Evolutionary conservation across 2,329 filamentous ascomycete species (phyloP).

Genomic region (Coniochaeta prunicola): DNA sequence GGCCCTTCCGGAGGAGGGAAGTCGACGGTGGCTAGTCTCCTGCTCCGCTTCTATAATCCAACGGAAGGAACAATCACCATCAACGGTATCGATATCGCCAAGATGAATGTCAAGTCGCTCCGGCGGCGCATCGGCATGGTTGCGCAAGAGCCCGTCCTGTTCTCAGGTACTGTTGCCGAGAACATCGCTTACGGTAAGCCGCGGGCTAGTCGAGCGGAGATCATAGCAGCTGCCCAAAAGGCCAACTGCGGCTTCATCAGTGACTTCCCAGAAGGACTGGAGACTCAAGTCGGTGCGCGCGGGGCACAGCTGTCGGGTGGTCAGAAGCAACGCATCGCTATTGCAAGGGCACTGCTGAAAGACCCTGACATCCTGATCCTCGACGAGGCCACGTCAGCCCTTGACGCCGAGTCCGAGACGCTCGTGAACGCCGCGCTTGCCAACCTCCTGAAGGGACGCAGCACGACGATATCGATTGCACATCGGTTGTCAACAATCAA

Average conservation of each 20-base stretch:
- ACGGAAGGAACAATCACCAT: conserved; percentile 72
- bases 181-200: conserved; percentile 91
- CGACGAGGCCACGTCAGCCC: conserved; percentile 90
- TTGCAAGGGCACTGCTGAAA: conserved; percentile 89
- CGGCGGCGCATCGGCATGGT: conserved; percentile 91
- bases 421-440: conserved; percentile 87
- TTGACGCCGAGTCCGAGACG: conserved; percentile 95
- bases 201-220: conserved; percentile 67
- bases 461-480: conserved; percentile 96
- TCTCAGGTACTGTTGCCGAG: conserved; percentile 76
- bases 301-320: conserved; percentile 92
- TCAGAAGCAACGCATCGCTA: conserved; percentile 96
- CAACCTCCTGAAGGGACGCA: conserved; percentile 73
- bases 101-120: conserved; percentile 89
- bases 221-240: conserved; percentile 78
- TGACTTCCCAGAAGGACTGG: conserved; percentile 91
- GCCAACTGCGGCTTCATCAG: conserved; percentile 96
- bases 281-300: conserved; percentile 86
- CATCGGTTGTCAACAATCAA: conserved; percentile 96
- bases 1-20: conserved; percentile 95
- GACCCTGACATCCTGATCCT: conserved; percentile 94
- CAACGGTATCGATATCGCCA: conserved; percentile 73
- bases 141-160: conserved; percentile 88
- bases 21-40: conserved; percentile 85
- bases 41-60: conserved; percentile 87